Evolutionary conservation across 257 asterid species (phyloP), one percentile per base, ranked within the genome.

Genomic region (Solanum pennellii): DNA sequence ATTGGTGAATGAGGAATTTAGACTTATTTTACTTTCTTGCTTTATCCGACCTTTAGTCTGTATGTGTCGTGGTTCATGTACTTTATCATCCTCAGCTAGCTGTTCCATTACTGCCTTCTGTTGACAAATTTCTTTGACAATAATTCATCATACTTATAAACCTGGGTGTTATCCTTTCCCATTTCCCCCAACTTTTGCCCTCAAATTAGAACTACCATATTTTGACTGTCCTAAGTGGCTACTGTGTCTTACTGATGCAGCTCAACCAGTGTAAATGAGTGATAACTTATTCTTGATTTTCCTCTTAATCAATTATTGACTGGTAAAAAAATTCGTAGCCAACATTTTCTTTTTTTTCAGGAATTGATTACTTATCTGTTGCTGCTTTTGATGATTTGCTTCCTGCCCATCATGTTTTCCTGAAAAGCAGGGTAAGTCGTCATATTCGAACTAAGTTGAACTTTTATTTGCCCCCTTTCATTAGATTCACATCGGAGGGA

Each of bases 351-450:
- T 72, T 82, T 62, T 44, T 89, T 90, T 92, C 86, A 97, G 99
- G 99, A 88, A 60, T 92, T 23, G 99, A 97, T 88, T 97, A 97
- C 95, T 91, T 97, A 92, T 97, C 99, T 6, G 99, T 92, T 90
- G 99, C 99, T 87, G 99, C 99, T n/a, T 94, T 59, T 82, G 98
- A 73, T 82, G 97, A 97, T 89, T 74, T 92, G 90, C 87, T 93
- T 65, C 94, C 99, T 68, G 59, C 99, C 87, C 99, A 97, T 92
- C 98, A 92, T 75, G 98, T 96, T 85, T 92, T 97, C 75, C 98
- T 97, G 12, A 56, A 93, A 89, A 88, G 94, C 93, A 91, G 92
- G 96, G 99, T 97, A 89, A 93, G 92, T 21, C 20, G 84, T 84
- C 87, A 23, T 83, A 74, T 84, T 86, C 86, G 7, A 16, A n/a